Conservation (phyloP, 2,329 filamentous ascomycete species). For the Fusarium buxicola region DNA sequence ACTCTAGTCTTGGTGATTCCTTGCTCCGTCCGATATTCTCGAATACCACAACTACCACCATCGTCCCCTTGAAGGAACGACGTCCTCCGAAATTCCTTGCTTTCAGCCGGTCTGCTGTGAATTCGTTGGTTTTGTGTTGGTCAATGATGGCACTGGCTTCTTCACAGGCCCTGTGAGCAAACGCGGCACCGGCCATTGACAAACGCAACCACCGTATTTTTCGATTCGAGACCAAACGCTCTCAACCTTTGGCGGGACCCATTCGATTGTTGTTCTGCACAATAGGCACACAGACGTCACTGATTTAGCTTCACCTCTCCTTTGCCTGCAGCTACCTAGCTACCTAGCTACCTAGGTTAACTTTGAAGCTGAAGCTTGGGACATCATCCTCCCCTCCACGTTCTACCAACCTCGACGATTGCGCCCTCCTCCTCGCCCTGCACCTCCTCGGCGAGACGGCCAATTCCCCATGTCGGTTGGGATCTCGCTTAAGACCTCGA, state of each 20-base stretch:
- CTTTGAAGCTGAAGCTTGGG: conserved; percentile 18
- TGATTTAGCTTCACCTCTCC: background rate
- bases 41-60: conserved; percentile 5
- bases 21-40: conserved; percentile 14
- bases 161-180: conserved; percentile 34
- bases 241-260: conserved; percentile 9
- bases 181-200: conserved; percentile 23
- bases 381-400: background rate
- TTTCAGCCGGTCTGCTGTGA: conserved; percentile 24
- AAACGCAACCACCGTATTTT: conserved; percentile 23
- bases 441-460: conserved; percentile 11
- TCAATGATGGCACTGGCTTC: conserved; percentile 44
- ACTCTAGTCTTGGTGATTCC: conserved; percentile 17
- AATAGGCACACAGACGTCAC: conserved; percentile 4
- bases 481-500: conserved; percentile 36
- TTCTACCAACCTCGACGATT: conserved; percentile 7
- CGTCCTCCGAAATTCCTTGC: conserved; percentile 18
- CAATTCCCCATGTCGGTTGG: conserved; percentile 47
- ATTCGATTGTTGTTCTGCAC: conserved; percentile 26
- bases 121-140: conserved; percentile 24
- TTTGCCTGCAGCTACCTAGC: conserved; percentile 10
- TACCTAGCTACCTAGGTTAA: too few species aligned
- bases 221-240: conserved; percentile 11
- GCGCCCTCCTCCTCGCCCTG: conserved; percentile 6
- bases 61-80: conserved; percentile 15